Evolutionary conservation across 2,329 filamentous ascomycete genomes (phyloP), one percentile per base, ranked within the genome.

Genomic region (Alternaria conjuncta): DNA sequence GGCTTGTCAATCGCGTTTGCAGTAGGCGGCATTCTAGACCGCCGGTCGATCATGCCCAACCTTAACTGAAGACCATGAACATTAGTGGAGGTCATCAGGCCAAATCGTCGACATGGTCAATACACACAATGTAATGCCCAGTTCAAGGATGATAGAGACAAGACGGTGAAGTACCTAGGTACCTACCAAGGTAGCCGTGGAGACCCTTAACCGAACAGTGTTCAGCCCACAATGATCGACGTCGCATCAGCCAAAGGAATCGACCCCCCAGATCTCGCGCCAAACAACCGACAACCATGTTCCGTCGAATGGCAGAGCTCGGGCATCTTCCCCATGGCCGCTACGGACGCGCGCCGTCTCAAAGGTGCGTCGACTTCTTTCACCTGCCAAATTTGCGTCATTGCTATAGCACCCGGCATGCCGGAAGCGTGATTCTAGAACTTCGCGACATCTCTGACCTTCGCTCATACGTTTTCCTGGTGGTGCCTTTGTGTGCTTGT

Each of bases 401-500:
- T 69, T 54, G 46, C 50, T 43, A 54, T 59, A 55, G 50, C 61
- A 55, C 54, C 32, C 46, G 28, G 20, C 36, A 36, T 51, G 9
- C 55, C 45, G 58, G 64, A 63, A 60, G 56, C 50, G 55, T 57
- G 41, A 60, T 70, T 71, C 69, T 71, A 70, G 69, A 71, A 66
- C 61, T n/a, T 26, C 41, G 45, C 47, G 49, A 47, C 56, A 47
- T 46, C 47, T 41, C 54, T 45, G 44, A 57, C 28, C 55, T 60
- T 21, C 50, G 50, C 54, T 46, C 45, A 45, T 46, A 47, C 30
- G 23, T 58, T 41, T 15, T 55, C 53, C 28, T 41, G 12, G 57
- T 60, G 57, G 46, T 25, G 62, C 15, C 56, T 55, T 44, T 41
- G 51, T 56, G 44, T 44, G 47, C 54, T 11, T 41, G 10, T 43